These are phyloP conservation scores for Suillus clintonianus DNA, from an alignment of 768 basidiomycete genomes.

Conservation along the genomic window DNA sequence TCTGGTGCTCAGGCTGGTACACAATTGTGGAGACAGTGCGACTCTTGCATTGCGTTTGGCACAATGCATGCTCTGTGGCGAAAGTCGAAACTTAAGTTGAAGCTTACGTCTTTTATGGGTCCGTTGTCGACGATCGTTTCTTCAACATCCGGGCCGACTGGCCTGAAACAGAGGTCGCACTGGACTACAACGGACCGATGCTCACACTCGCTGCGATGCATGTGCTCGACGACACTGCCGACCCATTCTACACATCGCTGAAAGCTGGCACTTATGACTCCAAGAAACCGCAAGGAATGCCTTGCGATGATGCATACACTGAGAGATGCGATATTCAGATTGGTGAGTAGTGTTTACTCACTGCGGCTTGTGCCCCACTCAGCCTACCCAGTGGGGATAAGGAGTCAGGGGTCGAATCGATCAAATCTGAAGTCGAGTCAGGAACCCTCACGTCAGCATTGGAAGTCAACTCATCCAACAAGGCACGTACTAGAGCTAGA, in stretches of 20 bases:
- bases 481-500: too few species aligned
- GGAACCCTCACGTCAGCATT: too few species aligned
- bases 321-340: too few species aligned
- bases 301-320: slow-evolving; percentile 75
- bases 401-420: too few species aligned
- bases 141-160: slow-evolving; percentile 89
- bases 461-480: too few species aligned
- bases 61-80: neutral
- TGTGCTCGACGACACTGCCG: slow-evolving; percentile 62
- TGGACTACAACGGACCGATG: slow-evolving; percentile 90
- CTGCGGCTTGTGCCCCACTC: too few species aligned
- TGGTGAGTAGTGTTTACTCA: too few species aligned
- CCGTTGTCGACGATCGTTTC: slow-evolving; percentile 79
- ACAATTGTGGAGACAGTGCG: neutral
- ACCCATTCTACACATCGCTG: slow-evolving; percentile 79
- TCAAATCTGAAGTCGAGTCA: too few species aligned
- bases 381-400: too few species aligned
- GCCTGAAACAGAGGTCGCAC: slow-evolving; percentile 87
- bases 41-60: neutral
- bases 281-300: slow-evolving; percentile 63
- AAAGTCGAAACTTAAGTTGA: slow-evolving; percentile 24
- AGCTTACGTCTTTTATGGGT: slow-evolving; percentile 82
- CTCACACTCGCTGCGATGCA: slow-evolving; percentile 83
- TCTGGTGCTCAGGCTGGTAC: neutral
- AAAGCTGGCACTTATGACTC: slow-evolving; percentile 66